phyloP scores from a whole-genome alignment of 116 monocot genomes.

The Trichopus zeylanicus region DNA sequence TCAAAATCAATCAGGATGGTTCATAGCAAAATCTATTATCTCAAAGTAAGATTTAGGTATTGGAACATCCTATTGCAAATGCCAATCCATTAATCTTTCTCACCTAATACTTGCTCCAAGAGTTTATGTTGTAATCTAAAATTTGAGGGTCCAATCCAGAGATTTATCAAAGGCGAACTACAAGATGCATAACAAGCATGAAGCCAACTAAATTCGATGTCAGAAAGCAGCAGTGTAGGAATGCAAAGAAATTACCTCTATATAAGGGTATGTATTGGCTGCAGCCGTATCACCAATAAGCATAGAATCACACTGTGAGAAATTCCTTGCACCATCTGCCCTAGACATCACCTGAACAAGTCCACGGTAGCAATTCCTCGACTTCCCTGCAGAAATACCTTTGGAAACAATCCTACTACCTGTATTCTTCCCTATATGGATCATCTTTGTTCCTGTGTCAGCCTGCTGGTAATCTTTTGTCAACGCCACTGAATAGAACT shows the following conservation, averaged over 20 bases:
- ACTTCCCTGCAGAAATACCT: slow-evolving; percentile 96
- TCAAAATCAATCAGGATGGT: too few species aligned
- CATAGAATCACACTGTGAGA: slow-evolving; percentile 98
- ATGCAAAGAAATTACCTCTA: slow-evolving; percentile 46
- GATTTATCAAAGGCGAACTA: too few species aligned
- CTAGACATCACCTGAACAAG: slow-evolving; percentile 70
- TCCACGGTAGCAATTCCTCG: slow-evolving; percentile 91
- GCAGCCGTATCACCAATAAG: slow-evolving; percentile 97
- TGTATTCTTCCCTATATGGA: slow-evolving; percentile 80
- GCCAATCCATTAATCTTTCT: too few species aligned
- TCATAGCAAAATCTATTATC: too few species aligned
- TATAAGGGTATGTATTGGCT: slow-evolving; percentile 95
- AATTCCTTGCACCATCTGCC: slow-evolving; percentile 78
- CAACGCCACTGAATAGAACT: slow-evolving; percentile 91
- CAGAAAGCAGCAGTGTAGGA: not conserved
- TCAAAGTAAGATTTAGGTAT: too few species aligned
- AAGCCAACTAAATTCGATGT: too few species aligned
- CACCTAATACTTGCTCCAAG: too few species aligned
- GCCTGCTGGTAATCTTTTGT: slow-evolving; percentile 96
- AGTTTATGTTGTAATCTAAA: too few species aligned
- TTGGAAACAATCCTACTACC: slow-evolving; percentile 88
- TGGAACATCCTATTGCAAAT: too few species aligned
- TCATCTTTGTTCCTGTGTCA: slow-evolving; percentile 98
- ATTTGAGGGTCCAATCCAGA: too few species aligned
- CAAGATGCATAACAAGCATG: too few species aligned